Percentiles rank a stretch among this genome's conserved stretches.
phyloP scores from a whole-genome alignment of 768 basidiomycete genomes.

The Termitomyces sp. region DNA sequence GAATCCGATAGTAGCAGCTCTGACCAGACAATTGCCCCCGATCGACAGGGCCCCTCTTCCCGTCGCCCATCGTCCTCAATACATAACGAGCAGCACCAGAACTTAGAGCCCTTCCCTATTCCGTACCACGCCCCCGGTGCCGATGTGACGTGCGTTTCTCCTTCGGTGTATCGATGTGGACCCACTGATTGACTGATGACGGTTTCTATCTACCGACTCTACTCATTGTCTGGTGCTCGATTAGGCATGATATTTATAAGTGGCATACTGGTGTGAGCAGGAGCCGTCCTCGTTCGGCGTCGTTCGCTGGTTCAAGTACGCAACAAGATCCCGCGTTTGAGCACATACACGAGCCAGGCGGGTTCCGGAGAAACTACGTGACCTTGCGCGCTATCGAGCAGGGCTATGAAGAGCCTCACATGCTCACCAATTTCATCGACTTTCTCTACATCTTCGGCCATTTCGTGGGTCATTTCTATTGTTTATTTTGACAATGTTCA shows the following conservation, averaged over 20 bases:
- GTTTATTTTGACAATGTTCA: neutral
- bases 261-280: constrained; percentile 79
- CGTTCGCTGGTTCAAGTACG: constrained; percentile 53
- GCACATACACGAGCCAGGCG: constrained; percentile 93
- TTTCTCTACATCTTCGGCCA: constrained; percentile 95
- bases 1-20: constrained; percentile 20
- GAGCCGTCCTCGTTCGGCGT: constrained; percentile 61
- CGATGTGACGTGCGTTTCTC: constrained; percentile 78
- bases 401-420: constrained; percentile 52
- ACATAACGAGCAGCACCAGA: constrained; percentile 31
- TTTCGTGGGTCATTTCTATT: constrained; percentile 57
- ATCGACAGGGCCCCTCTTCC: constrained; percentile 17
- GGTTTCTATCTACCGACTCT: neutral
- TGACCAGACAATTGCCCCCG: constrained; percentile 22
- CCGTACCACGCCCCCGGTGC: constrained; percentile 84
- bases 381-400: constrained; percentile 65
- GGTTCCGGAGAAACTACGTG: constrained; percentile 88
- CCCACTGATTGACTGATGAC: neutral
- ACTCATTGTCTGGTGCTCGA: neutral
- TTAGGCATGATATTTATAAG: constrained; percentile 91
- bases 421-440: constrained; percentile 86
- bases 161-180: neutral
- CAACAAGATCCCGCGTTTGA: constrained; percentile 74
- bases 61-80: constrained; percentile 22
- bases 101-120: constrained; percentile 76